phyloP scores from a whole-genome alignment of 495 filamentous ascomycete genomes.

The Talaromyces proteolyticus region DNA sequence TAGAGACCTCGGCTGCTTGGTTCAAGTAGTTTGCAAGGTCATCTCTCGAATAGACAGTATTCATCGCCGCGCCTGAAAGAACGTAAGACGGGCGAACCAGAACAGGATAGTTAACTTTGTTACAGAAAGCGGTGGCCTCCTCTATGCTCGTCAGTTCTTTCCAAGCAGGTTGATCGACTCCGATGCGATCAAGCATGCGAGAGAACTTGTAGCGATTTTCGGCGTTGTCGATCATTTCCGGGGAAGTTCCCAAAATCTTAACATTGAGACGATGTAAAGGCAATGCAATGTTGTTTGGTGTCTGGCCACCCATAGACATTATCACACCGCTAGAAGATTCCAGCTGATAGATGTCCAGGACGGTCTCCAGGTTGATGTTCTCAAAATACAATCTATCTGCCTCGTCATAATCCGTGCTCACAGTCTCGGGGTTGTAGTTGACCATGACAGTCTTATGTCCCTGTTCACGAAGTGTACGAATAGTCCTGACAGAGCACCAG shows the following conservation, averaged over 20 bases:
- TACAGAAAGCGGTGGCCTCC: conserved; percentile 79
- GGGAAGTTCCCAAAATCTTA: conserved; percentile 89
- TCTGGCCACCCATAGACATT: conserved; percentile 96
- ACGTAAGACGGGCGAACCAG: conserved; percentile 96
- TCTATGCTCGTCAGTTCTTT: conserved; percentile 92
- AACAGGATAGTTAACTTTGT: conserved; percentile 87
- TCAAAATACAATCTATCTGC: conserved; percentile 95
- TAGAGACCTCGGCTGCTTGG: conserved; percentile 87
- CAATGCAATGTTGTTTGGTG: conserved; percentile 95
- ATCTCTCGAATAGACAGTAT: conserved; percentile 89
- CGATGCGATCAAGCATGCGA: conserved; percentile 90
- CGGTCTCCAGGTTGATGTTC: conserved; percentile 91
- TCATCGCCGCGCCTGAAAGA: conserved; percentile 97
- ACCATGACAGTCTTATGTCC: conserved; percentile 98
- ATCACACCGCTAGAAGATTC: conserved; percentile 87
- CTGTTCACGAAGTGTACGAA: conserved; percentile 83
- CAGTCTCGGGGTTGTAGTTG: conserved; percentile 94
- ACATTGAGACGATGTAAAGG: conserved; percentile 83
- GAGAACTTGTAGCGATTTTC: conserved; percentile 99
- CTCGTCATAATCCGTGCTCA: conserved; percentile 94
- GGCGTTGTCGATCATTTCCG: conserved; percentile 97
- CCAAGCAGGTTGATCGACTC: conserved; percentile 94
- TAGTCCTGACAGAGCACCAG: conserved; percentile 97
- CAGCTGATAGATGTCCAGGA: conserved; percentile 91
- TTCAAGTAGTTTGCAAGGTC: conserved; percentile 88